Evolutionary conservation across 257 asterid genomes (phyloP), one percentile per base, ranked within the genome.

Genomic region (Misopates orontium): DNA sequence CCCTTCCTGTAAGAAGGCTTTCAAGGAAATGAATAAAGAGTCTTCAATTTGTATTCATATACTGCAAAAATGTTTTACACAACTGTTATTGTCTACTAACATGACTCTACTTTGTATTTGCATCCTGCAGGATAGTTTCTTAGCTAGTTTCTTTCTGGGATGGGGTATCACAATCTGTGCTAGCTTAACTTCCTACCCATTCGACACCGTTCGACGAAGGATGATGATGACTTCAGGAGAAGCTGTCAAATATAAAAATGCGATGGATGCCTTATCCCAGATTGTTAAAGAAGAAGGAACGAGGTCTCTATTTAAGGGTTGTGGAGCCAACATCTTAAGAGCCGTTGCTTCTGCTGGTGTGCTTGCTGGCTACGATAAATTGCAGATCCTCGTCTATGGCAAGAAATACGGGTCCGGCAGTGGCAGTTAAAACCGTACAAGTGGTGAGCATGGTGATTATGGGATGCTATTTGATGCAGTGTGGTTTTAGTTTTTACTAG

Each of bases 211-310:
- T 61, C 87, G 95, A 56, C 80, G 95, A 84, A 82, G 95, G 56
- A 87, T 87, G 95, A 87, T 87, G 95, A 87, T 87, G 95, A 87
- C 95, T 28, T 87, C 95, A 10, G 96, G 96, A 12, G 93, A 87
- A 74, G 85, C 95, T 4, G 85, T 87, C 66, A 87, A 88, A 67
- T 88, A 85, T 64, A 82, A 67, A 64, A 78, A 84, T 78, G 83
- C 96, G 17, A 4, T 78, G 21, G 87, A 88, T 55, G 96, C 96
- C 1, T 85, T 88, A 64, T 18, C 77, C 4, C 87, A 82, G 78
- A 88, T 88, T 21, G 54, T 85, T 21, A 82, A 80, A 82, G 83
- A 78, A 25, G 96, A 88, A 80, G 96, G 96, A 13, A 0, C 74
- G 0, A 75, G 78, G 58, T 88, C 96, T 0, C 91, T 88, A 24